Evolutionary conservation across 257 asterid species (phyloP), one percentile per base, ranked within the genome.

Genomic region (Eucommia ulmoides): DNA sequence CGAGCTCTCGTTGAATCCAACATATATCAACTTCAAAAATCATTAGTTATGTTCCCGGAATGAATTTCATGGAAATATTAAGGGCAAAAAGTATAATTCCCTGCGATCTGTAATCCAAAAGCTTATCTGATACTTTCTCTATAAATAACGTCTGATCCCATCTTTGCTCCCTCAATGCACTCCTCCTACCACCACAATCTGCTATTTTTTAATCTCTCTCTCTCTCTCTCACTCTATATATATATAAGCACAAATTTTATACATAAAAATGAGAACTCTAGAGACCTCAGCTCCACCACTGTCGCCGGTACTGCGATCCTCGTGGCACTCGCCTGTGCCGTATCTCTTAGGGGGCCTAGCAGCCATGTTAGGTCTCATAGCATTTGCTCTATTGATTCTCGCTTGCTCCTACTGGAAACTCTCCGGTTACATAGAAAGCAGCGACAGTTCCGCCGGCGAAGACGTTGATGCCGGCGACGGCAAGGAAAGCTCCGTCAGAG

Each of bases 321-420:
- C 89, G 47, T 88, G 95, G 97, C 95, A 83, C 79, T 83, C 94
- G 1, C 97, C 97, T 19, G 92, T 88, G 45, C 95, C 95, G 17
- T 83, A 83, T 72, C 83, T 88, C 14, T 83, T 88, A 60, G 97
- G 95, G 1, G 97, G 97, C 9, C 52, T 88, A 35, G 93, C 97
- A 1, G 95, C 95, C 58, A 79, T 88, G 93, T 63, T 88, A 60
- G 88, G 91, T 0, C 85, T 88, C 49, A 88, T 88, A 42, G 95
- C 97, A 29, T 77, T 88, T 44, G 92, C 97, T 6, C 85, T 88
- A 11, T n/a, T 88, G 58, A 61, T 88, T 33, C 74, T 83, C 8
- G 92, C 93, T 0, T 88, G 97, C 71, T 83, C 95, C 25, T 80
- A 82, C 63, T 80, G 88, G 92, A 74, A 72, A 45, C 86, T 78